Evolutionary conservation across 148 eudicot genomes (phyloP), one percentile per base, ranked within the genome.

Genomic region (Fagopyrum esculentum): DNA sequence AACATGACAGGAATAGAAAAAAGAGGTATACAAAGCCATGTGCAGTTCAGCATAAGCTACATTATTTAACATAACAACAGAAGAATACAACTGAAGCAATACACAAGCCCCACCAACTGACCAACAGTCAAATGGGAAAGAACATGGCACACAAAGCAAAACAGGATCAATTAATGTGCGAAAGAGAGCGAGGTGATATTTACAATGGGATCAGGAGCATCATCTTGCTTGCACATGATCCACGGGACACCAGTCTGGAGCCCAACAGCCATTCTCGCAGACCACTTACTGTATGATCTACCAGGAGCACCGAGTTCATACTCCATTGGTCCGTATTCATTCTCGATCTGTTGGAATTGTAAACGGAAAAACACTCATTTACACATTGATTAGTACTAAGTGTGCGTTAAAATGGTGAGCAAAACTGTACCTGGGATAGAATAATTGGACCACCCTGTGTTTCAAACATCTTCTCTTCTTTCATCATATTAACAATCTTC

Each of bases 141-240:
- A 81, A 74, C 80, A 82, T 17, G 66, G 22, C 72, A 75, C 74
- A 44, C 74, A 64, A 73, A 66, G 15, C 50, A 70, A 75, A 75
- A 50, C 73, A 66, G 46, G 61, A 54, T 69, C 61, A 81, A 49
- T 3, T 15, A 43, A 71, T 17, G 77, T 45, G 9, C 3, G 17
- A 51, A 17, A 45, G 59, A 47, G 59, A 47, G 55, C 26, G 45
- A 10, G 1, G 1, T 69, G 55, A 71, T 29, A 82, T 93, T 85
- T 84, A 90, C 98, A 79, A 90, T 74, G 13, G 97, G 97, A 82
- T 94, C 98, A 43, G 97, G 98, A 44, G 98, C 97, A 86, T 92
- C 98, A 74, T 88, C 93, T 79, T 94, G 97, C 85, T 92, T 89
- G 87, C 98, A 94, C 98, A 94, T 94, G 75, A 92, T 81, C 98